Evolutionary conservation across 2,329 filamentous ascomycete species (phyloP).

Genomic region (Pseudomassariella vexata): DNA sequence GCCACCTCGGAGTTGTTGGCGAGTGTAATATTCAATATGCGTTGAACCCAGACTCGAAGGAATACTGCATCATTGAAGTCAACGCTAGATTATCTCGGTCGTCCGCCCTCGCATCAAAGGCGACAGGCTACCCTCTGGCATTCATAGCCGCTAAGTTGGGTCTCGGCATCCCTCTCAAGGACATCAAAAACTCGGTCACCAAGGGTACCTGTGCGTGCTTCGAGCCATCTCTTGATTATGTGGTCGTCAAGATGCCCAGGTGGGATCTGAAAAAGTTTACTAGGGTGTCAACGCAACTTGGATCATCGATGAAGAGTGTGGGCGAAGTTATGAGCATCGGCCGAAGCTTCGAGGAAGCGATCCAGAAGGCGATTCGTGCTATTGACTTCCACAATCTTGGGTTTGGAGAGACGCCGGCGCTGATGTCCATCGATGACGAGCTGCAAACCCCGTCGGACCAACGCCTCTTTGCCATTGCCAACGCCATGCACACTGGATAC

Average conservation of each 20-base stretch:
- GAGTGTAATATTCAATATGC: conserved; percentile 99
- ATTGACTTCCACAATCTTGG: conserved; percentile 95
- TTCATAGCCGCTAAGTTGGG: conserved; percentile 97
- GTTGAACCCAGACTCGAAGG: conserved; percentile 86
- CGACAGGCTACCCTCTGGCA: conserved; percentile 90
- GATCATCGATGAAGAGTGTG: conserved; percentile 99
- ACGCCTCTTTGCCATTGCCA: conserved; percentile 93
- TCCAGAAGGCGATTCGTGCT: conserved; percentile 93
- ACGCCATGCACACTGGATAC: conserved; percentile 93
- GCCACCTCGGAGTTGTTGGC: conserved; percentile 92
- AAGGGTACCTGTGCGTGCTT: conserved; percentile 96
- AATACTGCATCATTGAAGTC: conserved; percentile 99
- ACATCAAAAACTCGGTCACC: conserved; percentile 94
- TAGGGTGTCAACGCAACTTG: conserved; percentile 88
- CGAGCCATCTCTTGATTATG: conserved; percentile 95
- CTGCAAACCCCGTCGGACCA: conserved; percentile 96
- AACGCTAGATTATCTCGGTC: conserved; percentile 94
- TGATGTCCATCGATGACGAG: conserved; percentile 95
- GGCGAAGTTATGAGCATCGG: conserved; percentile 99
- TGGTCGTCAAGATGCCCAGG: conserved; percentile 96
- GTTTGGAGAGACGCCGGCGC: conserved; percentile 83
- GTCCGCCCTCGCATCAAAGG: conserved; percentile 92
- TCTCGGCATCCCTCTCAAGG: conserved; percentile 88
- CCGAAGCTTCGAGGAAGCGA: conserved; percentile 93
- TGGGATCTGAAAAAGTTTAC: conserved; percentile 99